A percentile compares a stretch with the other conserved stretches of the same genome.
phyloP scores from a whole-genome alignment of 148 eudicot species.

The Rhododendron ferrugineum region DNA sequence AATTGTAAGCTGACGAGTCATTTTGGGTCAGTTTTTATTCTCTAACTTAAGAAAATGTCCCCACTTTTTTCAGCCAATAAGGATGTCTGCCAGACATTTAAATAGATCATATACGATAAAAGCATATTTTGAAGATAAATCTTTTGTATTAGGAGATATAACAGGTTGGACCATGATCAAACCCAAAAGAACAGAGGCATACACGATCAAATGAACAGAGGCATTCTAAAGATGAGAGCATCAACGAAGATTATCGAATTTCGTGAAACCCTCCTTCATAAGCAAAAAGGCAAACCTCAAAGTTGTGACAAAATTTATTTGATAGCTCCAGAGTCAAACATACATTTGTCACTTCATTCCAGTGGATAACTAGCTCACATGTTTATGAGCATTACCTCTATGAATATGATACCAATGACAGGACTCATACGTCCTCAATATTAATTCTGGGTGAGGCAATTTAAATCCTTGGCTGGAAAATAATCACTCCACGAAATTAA shows the following conservation, averaged over 20 bases:
- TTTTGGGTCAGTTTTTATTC: neutral
- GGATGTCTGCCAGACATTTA: neutral
- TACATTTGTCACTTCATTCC: slow-evolving; percentile 7
- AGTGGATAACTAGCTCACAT: neutral
- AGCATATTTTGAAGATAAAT: neutral
- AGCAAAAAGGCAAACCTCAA: neutral
- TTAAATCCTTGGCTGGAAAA: neutral
- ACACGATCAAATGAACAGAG: neutral
- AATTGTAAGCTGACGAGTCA: neutral
- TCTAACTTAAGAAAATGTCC: neutral
- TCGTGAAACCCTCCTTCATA: neutral
- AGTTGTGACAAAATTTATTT: neutral
- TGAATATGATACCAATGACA: neutral
- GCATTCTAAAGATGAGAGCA: neutral
- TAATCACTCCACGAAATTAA: neutral
- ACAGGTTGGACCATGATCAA: neutral
- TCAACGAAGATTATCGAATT: neutral
- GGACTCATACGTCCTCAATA: neutral
- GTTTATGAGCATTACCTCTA: neutral
- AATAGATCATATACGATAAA: neutral
- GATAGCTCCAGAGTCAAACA: neutral
- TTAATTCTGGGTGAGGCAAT: neutral
- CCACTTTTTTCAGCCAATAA: neutral
- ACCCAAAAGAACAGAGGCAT: neutral
- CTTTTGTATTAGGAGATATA: neutral